A percentile compares a stretch with the other conserved stretches of the same genome.
Evolutionary conservation across 345 rosid species (phyloP).

Genomic region (Eucalyptus decipiens): DNA sequence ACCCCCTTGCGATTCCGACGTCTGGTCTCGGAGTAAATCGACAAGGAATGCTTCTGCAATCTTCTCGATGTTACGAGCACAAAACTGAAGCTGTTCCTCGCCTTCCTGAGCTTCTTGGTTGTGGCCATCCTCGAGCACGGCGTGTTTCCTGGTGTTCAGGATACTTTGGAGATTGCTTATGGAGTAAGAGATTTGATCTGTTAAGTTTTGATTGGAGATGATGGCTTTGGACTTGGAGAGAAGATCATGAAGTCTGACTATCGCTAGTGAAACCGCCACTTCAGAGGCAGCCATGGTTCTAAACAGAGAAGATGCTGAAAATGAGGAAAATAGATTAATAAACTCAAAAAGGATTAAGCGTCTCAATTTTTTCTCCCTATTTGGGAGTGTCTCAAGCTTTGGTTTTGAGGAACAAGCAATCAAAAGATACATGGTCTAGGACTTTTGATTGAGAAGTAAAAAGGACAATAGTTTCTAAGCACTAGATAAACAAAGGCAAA

Average conservation of each 20-base stretch:
- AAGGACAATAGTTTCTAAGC: no score
- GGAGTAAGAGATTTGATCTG: background rate
- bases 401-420: no score
- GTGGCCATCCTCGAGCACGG: background rate
- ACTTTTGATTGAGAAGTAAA: no score
- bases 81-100: rapidly evolving
- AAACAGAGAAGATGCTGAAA: no score
- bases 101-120: background rate
- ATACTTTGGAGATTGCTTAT: background rate
- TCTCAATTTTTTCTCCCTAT: no score
- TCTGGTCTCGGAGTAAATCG: background rate
- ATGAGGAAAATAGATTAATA: no score
- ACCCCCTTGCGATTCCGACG: background rate
- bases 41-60: background rate
- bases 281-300: no score
- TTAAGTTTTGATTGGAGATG: background rate
- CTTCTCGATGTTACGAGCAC: rapidly evolving
- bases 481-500: no score
- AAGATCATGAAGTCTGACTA: background rate
- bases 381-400: no score
- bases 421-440: no score
- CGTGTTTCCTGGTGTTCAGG: background rate
- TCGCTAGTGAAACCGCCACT: background rate
- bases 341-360: no score
- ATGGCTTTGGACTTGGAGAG: background rate